Conservation (phyloP, 768 basidiomycete species). For the Psilocybe tampanensis region DNA sequence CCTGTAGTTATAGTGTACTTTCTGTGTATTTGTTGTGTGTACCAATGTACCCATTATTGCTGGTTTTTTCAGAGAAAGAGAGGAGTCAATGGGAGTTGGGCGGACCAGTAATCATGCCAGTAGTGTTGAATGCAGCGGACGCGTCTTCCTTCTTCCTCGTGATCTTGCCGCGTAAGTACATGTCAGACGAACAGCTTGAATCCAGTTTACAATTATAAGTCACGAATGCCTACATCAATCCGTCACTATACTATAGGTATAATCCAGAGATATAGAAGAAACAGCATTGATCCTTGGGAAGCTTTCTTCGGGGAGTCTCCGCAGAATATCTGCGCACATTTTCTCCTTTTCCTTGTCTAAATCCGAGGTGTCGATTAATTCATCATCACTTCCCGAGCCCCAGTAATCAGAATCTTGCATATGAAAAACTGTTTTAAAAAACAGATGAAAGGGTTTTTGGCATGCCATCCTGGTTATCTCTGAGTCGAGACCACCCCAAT, state of each 20-base stretch:
- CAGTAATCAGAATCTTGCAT: background rate
- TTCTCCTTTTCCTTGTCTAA: background rate
- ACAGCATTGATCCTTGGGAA: background rate
- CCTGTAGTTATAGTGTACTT: background rate
- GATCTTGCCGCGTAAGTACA: too few relatives aligned
- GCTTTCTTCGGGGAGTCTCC: background rate
- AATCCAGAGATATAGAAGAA: background rate
- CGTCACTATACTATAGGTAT: background rate
- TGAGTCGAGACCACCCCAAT: slow-evolving; percentile 6
- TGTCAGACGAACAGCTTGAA: too few relatives aligned
- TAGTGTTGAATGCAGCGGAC: background rate
- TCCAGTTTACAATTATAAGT: too few relatives aligned
- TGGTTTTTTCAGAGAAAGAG: background rate
- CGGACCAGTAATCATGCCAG: too few relatives aligned
- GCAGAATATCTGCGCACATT: background rate
- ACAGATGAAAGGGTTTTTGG: background rate
- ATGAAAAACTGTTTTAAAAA: background rate
- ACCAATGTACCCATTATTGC: too few relatives aligned
- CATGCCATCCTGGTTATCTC: slow-evolving; percentile 3
- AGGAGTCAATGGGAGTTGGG: too few relatives aligned
- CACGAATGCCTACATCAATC: too few relatives aligned
- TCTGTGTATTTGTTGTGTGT: background rate
- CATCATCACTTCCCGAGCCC: background rate
- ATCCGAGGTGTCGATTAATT: background rate
- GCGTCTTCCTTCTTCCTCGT: too few relatives aligned